Base-by-base conservation (phyloP, 164 flowering plant species). In the Brasenia schreberi region DNA sequence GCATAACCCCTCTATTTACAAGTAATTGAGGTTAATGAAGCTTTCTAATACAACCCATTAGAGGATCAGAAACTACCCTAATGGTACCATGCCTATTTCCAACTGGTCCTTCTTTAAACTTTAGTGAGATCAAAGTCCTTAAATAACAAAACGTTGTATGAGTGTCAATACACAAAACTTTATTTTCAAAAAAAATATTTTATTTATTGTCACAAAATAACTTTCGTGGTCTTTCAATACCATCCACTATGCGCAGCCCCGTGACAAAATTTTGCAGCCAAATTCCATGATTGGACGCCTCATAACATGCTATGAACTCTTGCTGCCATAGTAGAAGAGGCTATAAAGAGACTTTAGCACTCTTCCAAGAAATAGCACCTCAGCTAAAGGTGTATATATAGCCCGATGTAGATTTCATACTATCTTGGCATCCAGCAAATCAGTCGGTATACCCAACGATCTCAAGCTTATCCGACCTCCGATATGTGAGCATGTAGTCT, bases 401-500 rank as follows among this genome's bases (percentile, higher is more conserved):
- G 33, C 3, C 5, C 7, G 33, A 62, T 1, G 64, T 62, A 7
- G 64, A 62, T 33, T 16, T 59, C 62, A 10, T 17, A 59, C 2
- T 59, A 16, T 59, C 62, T 17, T 17, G 18, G 19, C 62, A 59
- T 17, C 62, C 17, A 59, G 62, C 1, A 59, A 59, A 59, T 7
- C 17, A 59, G 33, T 62, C 5, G 23, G 5, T 18, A 33, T 62
- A 62, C 1, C 64, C 64, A 62, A 62, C 64, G 33, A 62, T 1
- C 64, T 62, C 64, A 27, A 62, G 23, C 5, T 62, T 27, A 62
- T 4, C 64, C 6, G 64, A 62, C 33, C 33, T 62, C 1, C 64
- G 19, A 4, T 62, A 19, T 23, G 64, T 62, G 64, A 62, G 64
- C 64, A 62, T 62, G 33, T 62, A 62, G 23, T 62, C 33, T 62